Base-by-base conservation (phyloP, 2,329 filamentous ascomycete species). In the Colletotrichum orbiculare region DNA sequence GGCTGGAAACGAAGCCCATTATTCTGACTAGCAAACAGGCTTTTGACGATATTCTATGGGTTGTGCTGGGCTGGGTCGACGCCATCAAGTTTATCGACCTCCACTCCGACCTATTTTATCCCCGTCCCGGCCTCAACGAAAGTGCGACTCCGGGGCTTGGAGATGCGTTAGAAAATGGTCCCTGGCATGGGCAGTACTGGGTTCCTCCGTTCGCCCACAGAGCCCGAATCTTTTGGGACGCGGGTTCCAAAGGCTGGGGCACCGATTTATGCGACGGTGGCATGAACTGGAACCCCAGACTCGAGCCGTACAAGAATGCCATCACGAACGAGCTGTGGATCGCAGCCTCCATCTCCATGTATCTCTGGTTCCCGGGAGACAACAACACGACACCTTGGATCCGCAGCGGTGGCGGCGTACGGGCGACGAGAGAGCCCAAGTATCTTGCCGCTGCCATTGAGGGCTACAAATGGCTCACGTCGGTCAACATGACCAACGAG, bases 41-140 rank as follows among this genome's bases (percentile, higher is more conserved):
- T 0, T 97, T 90, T 74, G 95, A 97, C 73, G 95, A 98, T 75
- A 97, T 97, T 80, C 85, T 97, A 3, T 98, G 95, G 95, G 93
- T 97, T 1, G 93, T 96, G 2, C 83, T 98, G 42, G 93, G 91
- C 67, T 97, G 95, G 94, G 81, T 97, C 56, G 93, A 97, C 74
- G 87, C 87, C 53, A 86, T 94, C 68, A 89, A 91, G 69, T 94
- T 97, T 73, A 87, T 95, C 55, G 80, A 88, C 38, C 79, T 85
- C n/a, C 93, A 96, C 73, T 87, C 86, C 2, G 77, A 81, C 2
- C 74, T 88, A 15, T 89, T 92, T 74, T 91, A 90, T 71, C 76
- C 77, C 9, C 67, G 54, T 45, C 53, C 62, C 7, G 67, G 60
- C 33, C 68, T 63, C 12, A 69, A 71, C 15, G 69, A 75, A 52